Percentiles rank a stretch among this genome's conserved stretches.
phyloP scores from a whole-genome alignment of 495 filamentous ascomycete species.

The Xylaria grammica region DNA sequence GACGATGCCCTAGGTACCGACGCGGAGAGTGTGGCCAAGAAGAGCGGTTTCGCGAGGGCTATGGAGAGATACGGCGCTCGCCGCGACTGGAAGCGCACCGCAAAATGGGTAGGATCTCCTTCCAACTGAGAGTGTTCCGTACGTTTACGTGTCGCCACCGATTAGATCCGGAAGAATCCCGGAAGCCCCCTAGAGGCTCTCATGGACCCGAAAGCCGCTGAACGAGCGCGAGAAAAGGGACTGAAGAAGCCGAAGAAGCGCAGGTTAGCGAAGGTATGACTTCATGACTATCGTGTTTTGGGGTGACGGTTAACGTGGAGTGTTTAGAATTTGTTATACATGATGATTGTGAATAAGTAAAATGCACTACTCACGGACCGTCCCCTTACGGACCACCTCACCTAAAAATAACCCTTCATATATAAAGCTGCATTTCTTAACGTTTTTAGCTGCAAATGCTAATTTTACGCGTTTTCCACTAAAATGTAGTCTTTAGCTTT shows the following conservation, averaged over 20 bases:
- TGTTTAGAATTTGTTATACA: background rate
- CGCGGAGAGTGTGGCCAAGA: constrained; percentile 34
- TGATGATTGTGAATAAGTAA: constrained; percentile 4
- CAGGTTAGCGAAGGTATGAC: background rate
- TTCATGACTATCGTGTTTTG: background rate
- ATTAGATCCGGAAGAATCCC: constrained; percentile 5
- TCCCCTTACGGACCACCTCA: too few relatives aligned
- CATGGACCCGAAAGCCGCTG: background rate
- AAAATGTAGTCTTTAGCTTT: too few relatives aligned
- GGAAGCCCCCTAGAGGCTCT: background rate
- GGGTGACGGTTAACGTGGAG: background rate
- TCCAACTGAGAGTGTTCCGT: too few relatives aligned
- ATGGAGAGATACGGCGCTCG: constrained; percentile 6
- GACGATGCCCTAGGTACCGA: constrained; percentile 23
- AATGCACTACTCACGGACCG: too few relatives aligned
- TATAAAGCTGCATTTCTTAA: too few relatives aligned
- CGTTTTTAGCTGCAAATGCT: too few relatives aligned
- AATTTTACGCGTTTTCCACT: too few relatives aligned
- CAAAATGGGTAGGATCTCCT: constrained; percentile 5
- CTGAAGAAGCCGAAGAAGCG: constrained; percentile 3
- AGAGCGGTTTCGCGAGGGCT: background rate
- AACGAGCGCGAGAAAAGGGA: background rate
- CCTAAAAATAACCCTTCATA: too few relatives aligned
- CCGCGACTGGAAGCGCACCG: constrained; percentile 6
- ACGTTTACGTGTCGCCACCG: background rate